Conservation (phyloP, 768 basidiomycete species). For the Tricholoma saponaceum region DNA sequence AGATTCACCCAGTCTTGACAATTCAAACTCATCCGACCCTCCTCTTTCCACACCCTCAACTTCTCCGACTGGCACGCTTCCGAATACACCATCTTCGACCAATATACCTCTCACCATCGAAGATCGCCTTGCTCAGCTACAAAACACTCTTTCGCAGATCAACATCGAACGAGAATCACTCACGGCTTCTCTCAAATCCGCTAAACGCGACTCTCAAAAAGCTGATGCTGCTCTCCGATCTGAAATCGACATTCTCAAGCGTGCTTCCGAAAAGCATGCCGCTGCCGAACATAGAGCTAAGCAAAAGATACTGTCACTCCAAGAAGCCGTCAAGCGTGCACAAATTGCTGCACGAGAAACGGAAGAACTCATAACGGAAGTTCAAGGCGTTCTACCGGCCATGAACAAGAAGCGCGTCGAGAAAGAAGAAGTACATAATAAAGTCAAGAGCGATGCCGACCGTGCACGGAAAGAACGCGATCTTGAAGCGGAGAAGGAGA, state of each 20-base stretch:
- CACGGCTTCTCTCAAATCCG: conserved; percentile 62
- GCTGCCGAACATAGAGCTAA: conserved; percentile 74
- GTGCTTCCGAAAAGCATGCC: conserved; percentile 76
- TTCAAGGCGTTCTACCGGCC: conserved; percentile 41
- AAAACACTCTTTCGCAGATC: conserved; percentile 59
- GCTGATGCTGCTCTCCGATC: conserved; percentile 63
- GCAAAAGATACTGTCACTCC: conserved; percentile 83
- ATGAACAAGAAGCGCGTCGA: conserved; percentile 32
- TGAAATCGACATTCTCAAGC: conserved; percentile 82
- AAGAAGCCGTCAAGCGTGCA: conserved; percentile 83
- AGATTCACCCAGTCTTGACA: conserved; percentile 28
- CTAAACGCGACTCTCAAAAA: conserved; percentile 59
- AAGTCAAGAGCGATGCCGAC: conserved; percentile 48
- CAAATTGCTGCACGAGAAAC: conserved; percentile 50
- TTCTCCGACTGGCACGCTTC: conserved; percentile 31
- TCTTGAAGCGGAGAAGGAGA: conserved; percentile 40
- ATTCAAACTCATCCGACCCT: conserved; percentile 30
- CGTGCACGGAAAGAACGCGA: conserved; percentile 40
- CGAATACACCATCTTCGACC: conserved; percentile 28
- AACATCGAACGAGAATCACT: conserved; percentile 67
- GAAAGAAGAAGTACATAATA: conserved; percentile 39
- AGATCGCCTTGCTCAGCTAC: conserved; percentile 63
- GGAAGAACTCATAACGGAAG: conserved; percentile 40
- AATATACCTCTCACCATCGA: conserved; percentile 50
- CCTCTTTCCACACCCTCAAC: conserved; percentile 36